Evolutionary conservation across 2,329 filamentous ascomycete species (phyloP), one percentile per base, ranked within the genome.

Genomic region (Talaromyces sp.): DNA sequence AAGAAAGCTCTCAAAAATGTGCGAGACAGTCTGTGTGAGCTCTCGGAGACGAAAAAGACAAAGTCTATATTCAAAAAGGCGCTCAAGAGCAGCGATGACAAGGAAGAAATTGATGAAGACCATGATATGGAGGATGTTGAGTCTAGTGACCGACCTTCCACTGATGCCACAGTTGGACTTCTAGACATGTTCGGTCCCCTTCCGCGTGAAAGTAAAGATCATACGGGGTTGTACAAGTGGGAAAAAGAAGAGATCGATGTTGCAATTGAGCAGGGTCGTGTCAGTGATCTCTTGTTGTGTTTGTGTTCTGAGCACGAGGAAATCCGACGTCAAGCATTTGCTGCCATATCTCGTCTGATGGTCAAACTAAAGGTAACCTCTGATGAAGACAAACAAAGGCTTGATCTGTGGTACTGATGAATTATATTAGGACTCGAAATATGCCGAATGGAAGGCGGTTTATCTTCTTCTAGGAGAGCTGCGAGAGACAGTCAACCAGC

Each of bases 401-500:
- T 54, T 17, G 17, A 40, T 37, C 45, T 25, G 56, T 61, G 48
- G 35, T 22, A 62, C 52, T 61, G 53, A 65, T 5, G 19, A 61
- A 21, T 6, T 33, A 50, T 59, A 61, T 54, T 45, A 86, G 69
- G 84, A 84, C 54, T 92, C 89, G 0, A 81, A 83, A 1, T 86
- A 91, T 65, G 81, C 86, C 46, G 90, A 95, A 66, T 88, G 86
- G 67, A 85, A 89, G 37, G 87, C 92, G 61, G 76, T 92, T 5
- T 92, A 89, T 78, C 80, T 96, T 9, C 81, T 97, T 3, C 79
- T 94, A 1, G 89, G 85, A 58, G 92, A 96, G 72, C 72, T 95
- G 6, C 80, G 86, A 13, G 91, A 97, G 71, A 94, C 92, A 0
- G 82, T 84, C 11, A 81, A 79, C 57, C 69, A 76, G 7, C 69